Evolutionary conservation across 2,329 filamentous ascomycete species (phyloP), one percentile per base, ranked within the genome.

Genomic region (Huntiella bhutanensis): DNA sequence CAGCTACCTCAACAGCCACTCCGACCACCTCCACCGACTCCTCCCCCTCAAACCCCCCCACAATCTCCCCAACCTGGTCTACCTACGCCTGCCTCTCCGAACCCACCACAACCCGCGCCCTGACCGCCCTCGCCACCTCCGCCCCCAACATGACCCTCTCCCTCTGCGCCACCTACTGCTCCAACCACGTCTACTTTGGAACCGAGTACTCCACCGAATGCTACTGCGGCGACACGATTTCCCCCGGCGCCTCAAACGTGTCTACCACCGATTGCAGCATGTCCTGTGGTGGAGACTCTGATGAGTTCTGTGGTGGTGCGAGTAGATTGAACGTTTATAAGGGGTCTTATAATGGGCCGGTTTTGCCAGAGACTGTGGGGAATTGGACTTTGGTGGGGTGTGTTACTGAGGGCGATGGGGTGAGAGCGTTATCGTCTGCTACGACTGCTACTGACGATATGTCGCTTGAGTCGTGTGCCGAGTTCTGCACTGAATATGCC

Each of bases 61-160:
- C 62, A 12, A 55, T 62, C 15, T 64, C 64, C 28, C 7, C 28
- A 11, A 49, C 53, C 32, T 64, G 60, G 51, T 54, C 54, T 5
- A 54, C 63, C 16, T 55, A 61, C 12, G 64, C 64, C 33, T 68
- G 64, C 56, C 65, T 61, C 57, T 59, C 57, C 2, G 62, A 67
- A 47, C 57, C 59, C 10, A 49, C 54, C 7, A 57, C 56, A 4
- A 56, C 53, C 17, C 58, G 63, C 11, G 62, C 63, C 2, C 57
- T 66, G 8, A 47, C 50, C 16, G 55, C 56, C 33, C 52, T 47
- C n/a, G 49, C 52, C 4, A 59, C 56, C 1, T 19, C 52, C 5
- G 51, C 52, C 10, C 41, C 50, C 8, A 53, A 55, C 49, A 60
- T 61, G 58, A 62, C 58, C 44, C 58, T 60, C 51, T 55, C 58